These are phyloP conservation scores for Entoloma clypeatum DNA, from an alignment of 1,284 basidiomycete species.

Conservation along the genomic window DNA sequence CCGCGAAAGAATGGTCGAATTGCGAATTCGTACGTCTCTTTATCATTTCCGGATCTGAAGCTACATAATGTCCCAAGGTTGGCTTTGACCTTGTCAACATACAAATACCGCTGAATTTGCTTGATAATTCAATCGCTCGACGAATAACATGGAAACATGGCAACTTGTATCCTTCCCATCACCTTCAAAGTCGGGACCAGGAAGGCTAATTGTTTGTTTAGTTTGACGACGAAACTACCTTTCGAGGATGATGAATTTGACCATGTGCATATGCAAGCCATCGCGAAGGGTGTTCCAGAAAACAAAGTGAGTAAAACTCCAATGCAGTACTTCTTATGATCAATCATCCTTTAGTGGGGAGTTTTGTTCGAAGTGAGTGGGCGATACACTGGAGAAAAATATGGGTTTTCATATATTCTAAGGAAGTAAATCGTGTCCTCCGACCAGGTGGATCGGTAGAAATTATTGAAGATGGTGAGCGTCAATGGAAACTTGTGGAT, in stretches of 20 bases:
- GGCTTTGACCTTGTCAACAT: conserved; percentile 73
- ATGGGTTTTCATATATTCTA: conserved; percentile 5
- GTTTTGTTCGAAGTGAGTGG: conserved; percentile 58
- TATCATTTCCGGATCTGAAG: conserved; percentile 1
- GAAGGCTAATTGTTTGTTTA: conserved; percentile 24
- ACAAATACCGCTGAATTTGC: conserved; percentile 51
- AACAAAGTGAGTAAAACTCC: conserved; percentile 49
- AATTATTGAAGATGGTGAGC: conserved; percentile 64
- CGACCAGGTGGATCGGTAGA: conserved; percentile 67
- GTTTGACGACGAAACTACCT: conserved; percentile 67
- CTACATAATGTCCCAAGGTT: conserved; percentile 40
- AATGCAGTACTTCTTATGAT: conserved; percentile 1
- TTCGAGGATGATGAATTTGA: conserved; percentile 79
- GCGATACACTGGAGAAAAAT: neutral
- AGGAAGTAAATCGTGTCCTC: conserved; percentile 71
- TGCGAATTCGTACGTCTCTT: conserved; percentile 55
- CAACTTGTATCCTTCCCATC: conserved; percentile 58
- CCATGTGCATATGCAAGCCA: conserved; percentile 62
- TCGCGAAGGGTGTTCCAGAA: conserved; percentile 68
- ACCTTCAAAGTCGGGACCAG: neutral
- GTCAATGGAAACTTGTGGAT: neutral
- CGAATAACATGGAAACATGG: conserved; percentile 70
- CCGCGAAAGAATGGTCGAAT: conserved; percentile 65
- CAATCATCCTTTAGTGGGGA: conserved; percentile 49
- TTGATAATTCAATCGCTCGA: conserved; percentile 46